Conservation (phyloP, 345 rosid genomes). For the Triadica sebifera region DNA sequence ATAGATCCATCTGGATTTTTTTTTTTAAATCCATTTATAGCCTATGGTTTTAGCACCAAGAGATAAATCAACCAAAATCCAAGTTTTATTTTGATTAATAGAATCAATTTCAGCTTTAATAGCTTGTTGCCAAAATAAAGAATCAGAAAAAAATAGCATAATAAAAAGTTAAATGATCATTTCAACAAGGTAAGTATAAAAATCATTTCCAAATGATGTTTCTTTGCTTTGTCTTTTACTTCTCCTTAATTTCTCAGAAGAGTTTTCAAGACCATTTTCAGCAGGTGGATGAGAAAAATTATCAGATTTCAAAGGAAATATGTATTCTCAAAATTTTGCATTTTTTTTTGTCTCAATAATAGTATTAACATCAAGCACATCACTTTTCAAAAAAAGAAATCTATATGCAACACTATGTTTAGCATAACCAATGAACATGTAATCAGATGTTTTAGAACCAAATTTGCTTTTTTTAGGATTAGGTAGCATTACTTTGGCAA, state of each 20-base stretch:
- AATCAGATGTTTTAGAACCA: background rate
- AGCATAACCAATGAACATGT: slow-evolving; percentile 2
- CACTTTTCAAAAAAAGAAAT: background rate
- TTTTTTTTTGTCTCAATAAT: too few species aligned
- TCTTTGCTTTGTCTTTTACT: background rate
- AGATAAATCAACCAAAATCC: background rate
- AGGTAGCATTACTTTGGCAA: background rate
- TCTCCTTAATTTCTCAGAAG: too few species aligned
- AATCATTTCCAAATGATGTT: background rate
- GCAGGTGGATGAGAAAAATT: too few species aligned
- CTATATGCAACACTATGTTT: background rate
- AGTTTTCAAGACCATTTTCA: too few species aligned
- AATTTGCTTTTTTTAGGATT: slow-evolving; percentile 3
- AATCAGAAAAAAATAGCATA: background rate
- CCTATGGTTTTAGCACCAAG: background rate
- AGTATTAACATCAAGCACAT: background rate
- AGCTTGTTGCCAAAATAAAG: too few species aligned
- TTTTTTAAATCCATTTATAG: too few species aligned
- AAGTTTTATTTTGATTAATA: background rate
- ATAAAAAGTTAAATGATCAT: background rate
- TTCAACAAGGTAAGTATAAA: background rate
- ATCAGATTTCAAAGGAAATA: too few species aligned
- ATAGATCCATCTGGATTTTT: too few species aligned
- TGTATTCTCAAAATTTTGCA: too few species aligned
- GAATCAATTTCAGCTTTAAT: background rate